These are phyloP conservation scores for Nidularia pulvinata DNA, from an alignment of 768 basidiomycete genomes.

Conservation along the genomic window DNA sequence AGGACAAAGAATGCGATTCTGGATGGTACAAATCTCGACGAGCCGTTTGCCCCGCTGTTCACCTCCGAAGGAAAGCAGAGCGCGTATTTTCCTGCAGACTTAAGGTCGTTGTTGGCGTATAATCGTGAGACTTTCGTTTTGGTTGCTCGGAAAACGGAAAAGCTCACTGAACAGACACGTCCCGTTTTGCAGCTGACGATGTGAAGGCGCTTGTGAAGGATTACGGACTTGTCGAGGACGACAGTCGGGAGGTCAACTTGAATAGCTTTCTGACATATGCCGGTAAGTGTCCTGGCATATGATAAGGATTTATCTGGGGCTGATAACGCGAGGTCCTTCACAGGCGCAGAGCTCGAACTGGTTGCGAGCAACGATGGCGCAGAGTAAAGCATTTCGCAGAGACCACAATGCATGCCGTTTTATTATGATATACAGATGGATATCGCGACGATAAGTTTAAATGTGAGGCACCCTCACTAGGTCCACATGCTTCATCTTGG, in stretches of 20 bases:
- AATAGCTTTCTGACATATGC: conserved; percentile 59
- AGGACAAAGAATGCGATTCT: conserved; percentile 46
- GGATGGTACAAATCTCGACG: conserved; percentile 34
- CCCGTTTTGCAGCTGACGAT: conserved; percentile 29
- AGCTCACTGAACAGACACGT: conserved; percentile 3
- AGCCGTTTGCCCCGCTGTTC: conserved; percentile 43
- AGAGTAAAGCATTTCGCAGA: too few relatives aligned
- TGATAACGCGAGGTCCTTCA: too few relatives aligned
- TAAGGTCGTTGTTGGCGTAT: conserved; percentile 51
- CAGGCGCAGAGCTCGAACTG: too few relatives aligned
- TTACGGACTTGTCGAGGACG: conserved; percentile 44
- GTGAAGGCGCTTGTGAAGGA: conserved; percentile 42
- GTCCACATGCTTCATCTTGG: background rate
- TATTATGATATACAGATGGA: too few relatives aligned
- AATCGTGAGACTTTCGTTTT: conserved; percentile 36
- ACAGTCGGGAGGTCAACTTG: conserved; percentile 40
- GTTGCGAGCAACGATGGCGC: too few relatives aligned
- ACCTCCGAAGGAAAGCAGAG: conserved; percentile 48
- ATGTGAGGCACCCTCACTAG: background rate
- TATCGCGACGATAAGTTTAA: too few relatives aligned
- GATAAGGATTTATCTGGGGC: too few relatives aligned
- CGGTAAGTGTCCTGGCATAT: conserved; percentile 24
- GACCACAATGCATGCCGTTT: too few relatives aligned
- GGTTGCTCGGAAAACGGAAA: background rate
- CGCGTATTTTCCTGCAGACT: conserved; percentile 44